phyloP scores from a whole-genome alignment of 768 basidiomycete genomes.

The Boletus edulis region DNA sequence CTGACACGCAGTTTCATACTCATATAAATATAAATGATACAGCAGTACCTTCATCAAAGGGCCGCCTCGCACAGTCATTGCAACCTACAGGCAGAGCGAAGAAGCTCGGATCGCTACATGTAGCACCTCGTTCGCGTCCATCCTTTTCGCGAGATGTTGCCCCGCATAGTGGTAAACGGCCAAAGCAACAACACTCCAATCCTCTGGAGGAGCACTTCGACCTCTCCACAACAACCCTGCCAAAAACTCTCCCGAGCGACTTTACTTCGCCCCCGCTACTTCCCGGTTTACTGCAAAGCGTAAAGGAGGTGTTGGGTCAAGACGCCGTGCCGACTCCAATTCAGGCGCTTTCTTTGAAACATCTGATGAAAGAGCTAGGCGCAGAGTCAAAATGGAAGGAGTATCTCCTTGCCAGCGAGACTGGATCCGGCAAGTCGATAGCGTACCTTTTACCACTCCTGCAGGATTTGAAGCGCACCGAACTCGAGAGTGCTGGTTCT shows the following conservation, averaged over 20 bases:
- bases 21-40: not conserved
- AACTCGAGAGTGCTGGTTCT: constrained; percentile 32
- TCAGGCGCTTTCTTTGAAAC: constrained; percentile 71
- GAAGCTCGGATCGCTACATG: constrained; percentile 25
- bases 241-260: constrained; percentile 30
- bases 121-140: constrained; percentile 17
- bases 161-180: constrained; percentile 19
- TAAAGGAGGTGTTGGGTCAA: constrained; percentile 57
- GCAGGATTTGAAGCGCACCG: constrained; percentile 70
- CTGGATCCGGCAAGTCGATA: constrained; percentile 89
- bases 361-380: constrained; percentile 43
- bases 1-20: not conserved
- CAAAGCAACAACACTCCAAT: constrained; percentile 14
- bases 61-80: constrained; percentile 28
- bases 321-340: constrained; percentile 68
- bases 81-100: constrained; percentile 27
- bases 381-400: constrained; percentile 28
- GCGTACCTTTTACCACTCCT: constrained; percentile 87
- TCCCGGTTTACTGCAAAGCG: constrained; percentile 56
- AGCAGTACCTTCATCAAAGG: constrained; percentile 23
- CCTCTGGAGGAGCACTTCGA: constrained; percentile 39
- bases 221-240: constrained; percentile 23
- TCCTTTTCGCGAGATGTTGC: constrained; percentile 15
- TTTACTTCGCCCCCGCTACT: constrained; percentile 73
- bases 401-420: constrained; percentile 81